phyloP scores from a whole-genome alignment of 208 protist genomes.

The Leishmania amazonensis region DNA sequence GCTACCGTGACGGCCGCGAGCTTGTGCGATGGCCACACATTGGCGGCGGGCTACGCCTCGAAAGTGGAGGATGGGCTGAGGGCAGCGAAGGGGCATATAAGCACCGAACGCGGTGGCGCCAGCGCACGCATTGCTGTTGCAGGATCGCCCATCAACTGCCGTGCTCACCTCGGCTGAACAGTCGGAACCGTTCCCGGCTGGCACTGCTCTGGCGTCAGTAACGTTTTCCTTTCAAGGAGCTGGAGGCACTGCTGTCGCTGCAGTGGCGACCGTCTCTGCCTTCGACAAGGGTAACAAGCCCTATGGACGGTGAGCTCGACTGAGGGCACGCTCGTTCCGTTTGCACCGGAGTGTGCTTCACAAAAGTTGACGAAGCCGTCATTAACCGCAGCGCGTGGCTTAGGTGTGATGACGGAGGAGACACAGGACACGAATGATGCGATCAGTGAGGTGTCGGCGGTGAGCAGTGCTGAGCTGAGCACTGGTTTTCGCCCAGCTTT shows the following conservation, averaged over 20 bases:
- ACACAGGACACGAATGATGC: neutral
- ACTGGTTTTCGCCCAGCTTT: neutral
- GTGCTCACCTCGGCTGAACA: neutral
- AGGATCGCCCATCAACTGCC: constrained; percentile 5
- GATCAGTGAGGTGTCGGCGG: neutral
- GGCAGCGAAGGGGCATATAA: constrained; percentile 17
- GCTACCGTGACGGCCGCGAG: constrained; percentile 30
- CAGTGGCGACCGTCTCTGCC: neutral
- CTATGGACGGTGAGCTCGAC: neutral
- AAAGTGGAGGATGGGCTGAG: constrained; percentile 22
- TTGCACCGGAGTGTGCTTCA: neutral
- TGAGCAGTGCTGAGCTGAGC: constrained; percentile 1
- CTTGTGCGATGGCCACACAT: constrained; percentile 38
- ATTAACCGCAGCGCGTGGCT: neutral
- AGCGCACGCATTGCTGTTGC: neutral
- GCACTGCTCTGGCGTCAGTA: neutral
- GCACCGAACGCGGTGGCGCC: constrained; percentile 1
- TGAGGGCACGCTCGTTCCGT: neutral
- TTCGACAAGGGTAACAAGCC: neutral
- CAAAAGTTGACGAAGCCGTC: neutral
- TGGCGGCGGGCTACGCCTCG: constrained; percentile 27
- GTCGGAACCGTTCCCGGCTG: neutral
- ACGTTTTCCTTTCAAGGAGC: neutral
- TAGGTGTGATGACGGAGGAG: neutral
- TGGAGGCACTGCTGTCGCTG: neutral